These are phyloP conservation scores for Cordyceps cicadae DNA, from an alignment of 2,329 filamentous ascomycete genomes.

Conservation along the genomic window DNA sequence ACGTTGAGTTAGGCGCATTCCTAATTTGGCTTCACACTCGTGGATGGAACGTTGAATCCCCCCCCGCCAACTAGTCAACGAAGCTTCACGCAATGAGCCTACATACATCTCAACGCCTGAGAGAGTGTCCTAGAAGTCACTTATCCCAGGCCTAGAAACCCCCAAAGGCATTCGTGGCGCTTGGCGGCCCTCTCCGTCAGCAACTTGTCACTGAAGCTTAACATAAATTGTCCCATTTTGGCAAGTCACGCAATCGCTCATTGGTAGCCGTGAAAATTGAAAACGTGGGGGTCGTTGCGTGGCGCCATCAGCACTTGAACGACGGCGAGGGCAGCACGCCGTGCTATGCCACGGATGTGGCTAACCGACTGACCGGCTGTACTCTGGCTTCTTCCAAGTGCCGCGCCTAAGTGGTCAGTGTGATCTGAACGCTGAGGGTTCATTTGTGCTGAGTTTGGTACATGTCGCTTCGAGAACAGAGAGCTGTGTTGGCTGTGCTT, in stretches of 20 bases:
- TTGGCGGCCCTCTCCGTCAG: background rate
- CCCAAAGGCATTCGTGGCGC: background rate
- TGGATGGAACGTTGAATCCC: constrained; percentile 5
- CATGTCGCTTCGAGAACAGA: background rate
- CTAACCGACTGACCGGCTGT: constrained; percentile 9
- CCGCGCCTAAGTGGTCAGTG: background rate
- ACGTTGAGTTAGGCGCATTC: background rate
- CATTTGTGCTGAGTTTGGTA: background rate
- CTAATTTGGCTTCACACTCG: background rate
- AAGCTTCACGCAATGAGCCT: background rate
- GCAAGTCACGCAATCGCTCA: background rate
- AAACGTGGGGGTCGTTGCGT: background rate
- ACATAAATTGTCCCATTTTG: background rate
- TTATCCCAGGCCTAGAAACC: background rate
- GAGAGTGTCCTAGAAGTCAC: background rate
- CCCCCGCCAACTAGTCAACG: background rate
- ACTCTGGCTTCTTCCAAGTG: constrained; percentile 4
- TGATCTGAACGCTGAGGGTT: background rate
- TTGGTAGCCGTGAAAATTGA: background rate
- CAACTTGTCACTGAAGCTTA: background rate
- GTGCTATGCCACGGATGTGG: constrained; percentile 6
- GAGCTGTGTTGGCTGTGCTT: background rate
- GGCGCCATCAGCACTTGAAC: background rate
- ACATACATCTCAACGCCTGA: background rate
- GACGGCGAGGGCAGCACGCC: constrained; percentile 1